Percentiles rank a stretch among this genome's conserved stretches.
These are phyloP conservation scores for Lagenaria siceraria DNA, from an alignment of 306 rosid genomes.

Conservation along the genomic window DNA sequence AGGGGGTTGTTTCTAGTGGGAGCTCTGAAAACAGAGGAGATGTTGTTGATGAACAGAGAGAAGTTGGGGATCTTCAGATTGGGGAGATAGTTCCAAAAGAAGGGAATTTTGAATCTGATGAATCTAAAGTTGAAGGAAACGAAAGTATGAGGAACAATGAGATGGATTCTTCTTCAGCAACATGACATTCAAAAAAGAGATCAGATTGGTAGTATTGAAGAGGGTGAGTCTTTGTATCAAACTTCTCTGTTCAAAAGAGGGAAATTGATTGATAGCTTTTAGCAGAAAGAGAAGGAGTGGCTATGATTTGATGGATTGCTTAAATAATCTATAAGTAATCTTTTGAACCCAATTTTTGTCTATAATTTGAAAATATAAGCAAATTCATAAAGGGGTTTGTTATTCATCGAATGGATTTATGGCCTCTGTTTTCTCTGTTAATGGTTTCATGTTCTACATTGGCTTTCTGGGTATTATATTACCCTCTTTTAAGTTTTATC, in stretches of 20 bases:
- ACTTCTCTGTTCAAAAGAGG: too few species aligned
- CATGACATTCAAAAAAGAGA: not conserved
- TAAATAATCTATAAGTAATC: not conserved
- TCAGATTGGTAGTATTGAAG: not conserved
- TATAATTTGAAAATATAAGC: not conserved
- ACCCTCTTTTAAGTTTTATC: not conserved
- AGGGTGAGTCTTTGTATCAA: too few species aligned
- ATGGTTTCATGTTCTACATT: not conserved
- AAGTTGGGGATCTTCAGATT: not conserved
- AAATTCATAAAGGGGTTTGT: not conserved
- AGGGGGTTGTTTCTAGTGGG: not conserved
- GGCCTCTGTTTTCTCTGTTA: too few species aligned
- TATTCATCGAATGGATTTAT: not conserved
- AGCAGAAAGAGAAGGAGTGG: not conserved
- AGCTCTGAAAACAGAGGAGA: conserved; percentile 14
- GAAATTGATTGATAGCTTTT: too few species aligned
- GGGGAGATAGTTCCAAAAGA: conserved; percentile 18
- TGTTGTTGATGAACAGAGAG: conserved; percentile 22
- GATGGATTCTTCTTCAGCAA: not conserved
- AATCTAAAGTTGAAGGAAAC: not conserved
- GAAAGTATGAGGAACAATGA: not conserved
- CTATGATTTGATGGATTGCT: not conserved
- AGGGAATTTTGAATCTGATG: not conserved
- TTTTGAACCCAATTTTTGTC: not conserved
- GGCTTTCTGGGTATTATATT: not conserved